Evolutionary conservation across 441 rosid species (phyloP), one percentile per base, ranked within the genome.

Genomic region (Brassica hybrid): DNA sequence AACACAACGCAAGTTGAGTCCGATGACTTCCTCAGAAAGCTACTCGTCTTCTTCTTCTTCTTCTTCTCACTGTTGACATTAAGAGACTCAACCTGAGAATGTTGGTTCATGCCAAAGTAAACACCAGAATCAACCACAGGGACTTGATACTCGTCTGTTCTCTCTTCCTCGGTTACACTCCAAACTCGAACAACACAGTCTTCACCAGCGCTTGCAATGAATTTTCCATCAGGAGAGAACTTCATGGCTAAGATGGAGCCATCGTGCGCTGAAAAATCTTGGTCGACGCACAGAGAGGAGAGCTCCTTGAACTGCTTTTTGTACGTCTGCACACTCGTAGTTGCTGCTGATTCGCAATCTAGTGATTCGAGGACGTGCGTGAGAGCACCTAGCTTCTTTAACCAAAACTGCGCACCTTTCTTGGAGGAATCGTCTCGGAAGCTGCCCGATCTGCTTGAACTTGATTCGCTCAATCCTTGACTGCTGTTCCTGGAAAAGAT

Each of bases 191-290:
- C 88, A 36, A 88, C 76, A 41, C 89, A 80, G 81, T 92, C 97
- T 83, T 92, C 94, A 8, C 98, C 94, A 7, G 92, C 97, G 65
- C 85, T 89, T 0, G 96, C 97, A 58, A 94, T 83, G 79, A 84
- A 89, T 45, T 76, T 85, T 2, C 98, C 97, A 74, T 92, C 96
- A 23, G 71, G 88, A 78, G 94, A 92, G 77, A 94, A 92, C 82
- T 92, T 94, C 97, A 92, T 90, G 1, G 93, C 83, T 84, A 87
- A 84, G 73, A 90, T 89, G 12, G 88, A 84, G 19, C 97, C 96
- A 8, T 84, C 82, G 52, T 94, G 98, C 5, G 96, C 96, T 65
- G 64, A 25, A 73, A 85, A 82, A 16, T 92, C 94, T 84, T 94
- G 98, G 11, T 90, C 94, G 2, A 75, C 36, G 77, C 80, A 83